Evolutionary conservation across 2,329 filamentous ascomycete genomes (phyloP), one percentile per base, ranked within the genome.

Genomic region (Pyrenophora tritici-repentis): DNA sequence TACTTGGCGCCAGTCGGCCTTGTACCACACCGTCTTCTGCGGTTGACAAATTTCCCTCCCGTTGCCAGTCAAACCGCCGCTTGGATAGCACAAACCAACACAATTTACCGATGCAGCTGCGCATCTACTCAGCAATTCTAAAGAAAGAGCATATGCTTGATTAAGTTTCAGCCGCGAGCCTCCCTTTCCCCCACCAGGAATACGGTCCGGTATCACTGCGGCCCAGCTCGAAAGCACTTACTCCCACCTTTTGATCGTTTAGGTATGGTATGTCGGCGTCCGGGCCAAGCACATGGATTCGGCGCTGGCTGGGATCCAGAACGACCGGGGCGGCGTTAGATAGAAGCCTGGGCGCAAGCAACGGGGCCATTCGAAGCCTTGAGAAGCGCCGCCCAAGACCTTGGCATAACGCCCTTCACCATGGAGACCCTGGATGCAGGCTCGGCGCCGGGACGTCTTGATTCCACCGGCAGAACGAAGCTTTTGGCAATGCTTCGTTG

Each of bases 301-400:
- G 69, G 68, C 51, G 71, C 65, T 63, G 56, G 40, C 47, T 57
- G 61, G 44, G 64, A 69, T 72, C 66, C 57, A 67, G 69, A 73
- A 72, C 61, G 55, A 40, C 61, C 55, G 66, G 22, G 59, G 55
- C 59, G 59, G 62, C 59, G 58, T 60, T 42, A 48, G 51, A 59
- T 48, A 50, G 47, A 46, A 52, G 48, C 34, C 67, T 71, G 56
- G 68, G 68, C 67, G 50, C 51, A 47, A 56, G 53, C 53, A 52
- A 48, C 29, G 47, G 34, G 50, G 37, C 65, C 66, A 68, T 55
- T 60, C 56, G 53, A 60, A 55, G 47, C 38, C 49, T 45, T 48
- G 47, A 61, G 63, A 63, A 62, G 55, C 61, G 70, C 69, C 70
- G 67, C 59, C 68, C 68, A 72, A 73, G 70, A 39, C 67, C 69